These are phyloP conservation scores for Myriosclerotinia scirpicola DNA, from an alignment of 2,329 filamentous ascomycete species.

Conservation along the genomic window DNA sequence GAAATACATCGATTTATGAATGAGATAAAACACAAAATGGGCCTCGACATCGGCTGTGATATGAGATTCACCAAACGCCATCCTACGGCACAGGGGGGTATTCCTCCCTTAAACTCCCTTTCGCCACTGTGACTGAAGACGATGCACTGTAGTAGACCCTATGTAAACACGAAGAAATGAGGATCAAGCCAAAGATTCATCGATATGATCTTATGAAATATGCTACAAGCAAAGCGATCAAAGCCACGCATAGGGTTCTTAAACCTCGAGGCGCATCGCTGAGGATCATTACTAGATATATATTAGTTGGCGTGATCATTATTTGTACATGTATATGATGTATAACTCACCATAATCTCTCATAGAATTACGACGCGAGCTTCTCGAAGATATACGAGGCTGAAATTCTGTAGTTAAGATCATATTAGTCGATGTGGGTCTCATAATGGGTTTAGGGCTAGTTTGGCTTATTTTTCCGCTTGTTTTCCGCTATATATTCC, in stretches of 20 bases:
- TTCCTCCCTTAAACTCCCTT: not conserved
- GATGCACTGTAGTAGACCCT: not conserved
- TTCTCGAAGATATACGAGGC: not conserved
- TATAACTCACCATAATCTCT: not conserved
- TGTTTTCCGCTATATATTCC: too few species aligned
- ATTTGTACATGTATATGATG: not conserved
- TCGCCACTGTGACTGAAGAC: not conserved
- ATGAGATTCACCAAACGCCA: not conserved
- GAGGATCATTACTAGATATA: conserved; percentile 2
- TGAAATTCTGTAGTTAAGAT: not conserved
- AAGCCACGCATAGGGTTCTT: not conserved
- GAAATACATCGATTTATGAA: too few species aligned
- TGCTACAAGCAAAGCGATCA: not conserved
- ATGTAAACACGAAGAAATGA: not conserved
- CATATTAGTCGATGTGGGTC: too few species aligned
- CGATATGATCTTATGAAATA: not conserved
- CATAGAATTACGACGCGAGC: not conserved
- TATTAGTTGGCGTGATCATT: not conserved
- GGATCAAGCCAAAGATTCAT: not conserved
- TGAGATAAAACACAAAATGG: too few species aligned
- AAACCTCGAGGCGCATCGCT: not conserved
- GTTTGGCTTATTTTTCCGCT: too few species aligned
- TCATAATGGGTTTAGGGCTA: too few species aligned
- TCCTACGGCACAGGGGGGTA: not conserved
- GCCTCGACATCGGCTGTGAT: not conserved